Conservation (phyloP, 805 yeast genomes). For the Candida boidinii region DNA sequence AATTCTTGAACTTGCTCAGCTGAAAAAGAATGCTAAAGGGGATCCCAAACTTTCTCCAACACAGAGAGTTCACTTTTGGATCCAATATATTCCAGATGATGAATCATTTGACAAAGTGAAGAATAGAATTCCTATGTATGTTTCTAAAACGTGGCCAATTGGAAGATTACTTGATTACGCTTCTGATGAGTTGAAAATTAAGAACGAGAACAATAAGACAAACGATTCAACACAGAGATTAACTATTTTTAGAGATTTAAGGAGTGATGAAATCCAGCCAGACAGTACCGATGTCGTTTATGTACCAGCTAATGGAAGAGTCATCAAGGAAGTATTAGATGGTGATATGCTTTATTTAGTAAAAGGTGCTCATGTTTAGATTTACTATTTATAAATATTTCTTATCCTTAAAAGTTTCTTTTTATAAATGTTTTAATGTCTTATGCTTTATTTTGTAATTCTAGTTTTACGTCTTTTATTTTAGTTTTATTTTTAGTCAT, state of each 20-base stretch:
- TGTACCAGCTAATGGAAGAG: slow-evolving; percentile 30
- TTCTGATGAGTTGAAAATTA: slow-evolving; percentile 36
- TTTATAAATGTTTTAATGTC: no score
- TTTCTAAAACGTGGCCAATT: slow-evolving; percentile 49
- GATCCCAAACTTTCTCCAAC: slow-evolving; percentile 31
- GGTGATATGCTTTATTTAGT: slow-evolving; percentile 47
- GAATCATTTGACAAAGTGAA: slow-evolving; percentile 1
- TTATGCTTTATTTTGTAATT: no score
- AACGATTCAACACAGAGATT: slow-evolving; percentile 32
- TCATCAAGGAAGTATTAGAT: slow-evolving; percentile 30
- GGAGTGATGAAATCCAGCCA: slow-evolving; percentile 19
- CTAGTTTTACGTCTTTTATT: no score
- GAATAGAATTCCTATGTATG: slow-evolving; percentile 28
- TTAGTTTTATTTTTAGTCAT: no score
- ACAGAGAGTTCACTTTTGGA: slow-evolving; percentile 45
- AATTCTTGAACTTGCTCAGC: slow-evolving; percentile 27
- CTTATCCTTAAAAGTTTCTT: no score
- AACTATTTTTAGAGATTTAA: slow-evolving; percentile 33
- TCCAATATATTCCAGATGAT: slow-evolving; percentile 28
- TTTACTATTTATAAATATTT: no score
- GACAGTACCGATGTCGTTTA: slow-evolving; percentile 17
- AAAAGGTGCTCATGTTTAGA: slow-evolving; percentile 30
- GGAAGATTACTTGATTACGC: slow-evolving; percentile 50
- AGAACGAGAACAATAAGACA: slow-evolving; percentile 40
- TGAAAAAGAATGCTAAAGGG: slow-evolving; percentile 44